Conservation (phyloP, 371 early-diverging fungal species). For the Apophysomyces elegans region DNA sequence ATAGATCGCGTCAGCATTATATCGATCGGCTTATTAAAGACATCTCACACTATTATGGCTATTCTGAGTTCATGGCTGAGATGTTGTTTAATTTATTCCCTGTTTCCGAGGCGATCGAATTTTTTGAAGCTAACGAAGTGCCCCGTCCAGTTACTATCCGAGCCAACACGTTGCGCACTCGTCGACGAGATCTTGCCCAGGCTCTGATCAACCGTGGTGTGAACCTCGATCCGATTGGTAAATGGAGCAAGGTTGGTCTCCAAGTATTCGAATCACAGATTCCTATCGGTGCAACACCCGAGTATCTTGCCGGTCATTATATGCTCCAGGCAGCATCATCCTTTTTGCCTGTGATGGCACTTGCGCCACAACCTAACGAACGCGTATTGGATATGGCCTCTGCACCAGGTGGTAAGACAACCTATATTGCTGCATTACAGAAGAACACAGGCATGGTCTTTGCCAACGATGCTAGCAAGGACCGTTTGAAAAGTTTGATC, state of each 20-base stretch:
- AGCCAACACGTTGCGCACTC: constrained; percentile 95
- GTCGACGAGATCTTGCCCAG: constrained; percentile 95
- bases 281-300: constrained; percentile 98
- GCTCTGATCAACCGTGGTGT: constrained; percentile 96
- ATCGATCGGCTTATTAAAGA: constrained; percentile 87
- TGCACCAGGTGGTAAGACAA: constrained; percentile 99
- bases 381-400: constrained; percentile 99
- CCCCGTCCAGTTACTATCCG: constrained; percentile 98
- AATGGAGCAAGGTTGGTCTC: constrained; percentile 92
- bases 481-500: constrained; percentile 87
- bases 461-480: constrained; percentile 97
- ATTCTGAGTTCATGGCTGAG: constrained; percentile 92
- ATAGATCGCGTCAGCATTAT: constrained; percentile 81
- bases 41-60: constrained; percentile 92
- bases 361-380: constrained; percentile 94
- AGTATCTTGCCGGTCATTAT: constrained; percentile 99
- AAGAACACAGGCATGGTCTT: constrained; percentile 98
- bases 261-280: constrained; percentile 92
- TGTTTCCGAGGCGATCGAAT: constrained; percentile 92
- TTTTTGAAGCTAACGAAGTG: constrained; percentile 99
- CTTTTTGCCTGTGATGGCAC: constrained; percentile 97
- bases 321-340: constrained; percentile 99
- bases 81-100: constrained; percentile 93
- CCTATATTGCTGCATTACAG: constrained; percentile 94
- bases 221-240: constrained; percentile 97